Conservation (phyloP, 1,139 yeast genomes). For the Lodderomyces jiufengensis region DNA sequence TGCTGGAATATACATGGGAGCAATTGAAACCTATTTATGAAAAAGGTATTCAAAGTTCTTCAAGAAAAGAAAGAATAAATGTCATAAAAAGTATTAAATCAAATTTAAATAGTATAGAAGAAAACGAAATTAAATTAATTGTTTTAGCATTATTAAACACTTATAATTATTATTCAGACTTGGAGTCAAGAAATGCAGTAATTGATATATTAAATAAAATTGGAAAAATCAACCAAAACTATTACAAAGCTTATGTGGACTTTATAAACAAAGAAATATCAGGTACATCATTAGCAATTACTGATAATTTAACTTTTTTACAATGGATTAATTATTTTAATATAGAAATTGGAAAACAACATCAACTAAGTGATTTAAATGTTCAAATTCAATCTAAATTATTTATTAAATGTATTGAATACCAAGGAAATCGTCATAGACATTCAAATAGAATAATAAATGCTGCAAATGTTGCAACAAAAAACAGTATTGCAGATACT, state of each 20-base stretch:
- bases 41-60: constrained; percentile 29
- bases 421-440: constrained; percentile 12
- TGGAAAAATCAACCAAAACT: constrained; percentile 24
- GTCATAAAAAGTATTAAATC: constrained; percentile 19
- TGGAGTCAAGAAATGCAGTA: constrained; percentile 42
- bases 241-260: constrained; percentile 22
- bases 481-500: constrained; percentile 21
- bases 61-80: constrained; percentile 32
- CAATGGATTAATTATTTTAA: constrained; percentile 48
- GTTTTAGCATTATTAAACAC: constrained; percentile 37
- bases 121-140: constrained; percentile 19
- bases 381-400: constrained; percentile 23
- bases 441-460: constrained; percentile 50
- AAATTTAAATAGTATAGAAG: constrained; percentile 17
- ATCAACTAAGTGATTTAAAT: constrained; percentile 12
- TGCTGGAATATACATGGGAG: constrained; percentile 12
- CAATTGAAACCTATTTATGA: constrained; percentile 17
- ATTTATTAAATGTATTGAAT: constrained; percentile 19
- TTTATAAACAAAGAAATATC: constrained; percentile 35
- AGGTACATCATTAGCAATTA: constrained; percentile 40
- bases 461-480: constrained; percentile 39
- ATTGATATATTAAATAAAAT: constrained; percentile 33
- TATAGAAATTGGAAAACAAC: constrained; percentile 18
- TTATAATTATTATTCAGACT: constrained; percentile 50
- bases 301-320: constrained; percentile 54